Percentiles rank a stretch among this genome's conserved stretches.
Evolutionary conservation across 2,329 filamentous ascomycete genomes (phyloP).

Genomic region (Alternaria tenuissima): DNA sequence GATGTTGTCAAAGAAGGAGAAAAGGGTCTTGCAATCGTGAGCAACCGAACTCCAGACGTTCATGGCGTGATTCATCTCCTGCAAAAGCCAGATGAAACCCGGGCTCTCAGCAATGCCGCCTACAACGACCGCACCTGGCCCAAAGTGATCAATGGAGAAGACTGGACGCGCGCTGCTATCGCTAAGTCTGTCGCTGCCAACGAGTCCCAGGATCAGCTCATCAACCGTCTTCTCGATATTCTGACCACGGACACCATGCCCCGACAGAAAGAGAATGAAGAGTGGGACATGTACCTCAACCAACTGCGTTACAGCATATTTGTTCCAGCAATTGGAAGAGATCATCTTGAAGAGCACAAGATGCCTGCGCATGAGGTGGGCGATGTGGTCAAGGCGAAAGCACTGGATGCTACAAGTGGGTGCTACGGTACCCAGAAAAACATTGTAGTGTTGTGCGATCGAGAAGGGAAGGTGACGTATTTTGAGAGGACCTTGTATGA

Average conservation of each 20-base stretch:
- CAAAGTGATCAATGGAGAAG: conserved; percentile 67
- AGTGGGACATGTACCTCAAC: conserved; percentile 63
- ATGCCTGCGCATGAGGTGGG: conserved; percentile 52
- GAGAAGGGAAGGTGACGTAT: conserved; percentile 65
- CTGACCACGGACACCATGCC: conserved; percentile 66
- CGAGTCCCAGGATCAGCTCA: conserved; percentile 59
- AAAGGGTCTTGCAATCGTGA: conserved; percentile 63
- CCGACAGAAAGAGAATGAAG: conserved; percentile 56
- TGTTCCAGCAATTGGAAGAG: conserved; percentile 64
- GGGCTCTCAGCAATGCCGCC: conserved; percentile 68
- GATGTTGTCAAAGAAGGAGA: conserved; percentile 46
- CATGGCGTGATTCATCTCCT: conserved; percentile 63
- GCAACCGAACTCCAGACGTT: conserved; percentile 65
- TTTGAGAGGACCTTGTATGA: conserved; percentile 70
- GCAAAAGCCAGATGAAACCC: conserved; percentile 58
- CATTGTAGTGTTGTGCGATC: conserved; percentile 66
- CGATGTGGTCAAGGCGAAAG: conserved; percentile 51
- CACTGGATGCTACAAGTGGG: conserved; percentile 54
- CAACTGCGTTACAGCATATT: conserved; percentile 68
- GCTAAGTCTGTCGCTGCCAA: conserved; percentile 52
- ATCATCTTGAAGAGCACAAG: conserved; percentile 51
- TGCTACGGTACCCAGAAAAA: conserved; percentile 72
- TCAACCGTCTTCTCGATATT: conserved; percentile 61
- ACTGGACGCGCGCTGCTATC: conserved; percentile 61
- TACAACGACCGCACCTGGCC: conserved; percentile 68